A percentile compares a stretch with the other conserved stretches of the same genome.
These are phyloP conservation scores for Daldinia loculata DNA, from an alignment of 495 filamentous ascomycete genomes.

Conservation along the genomic window DNA sequence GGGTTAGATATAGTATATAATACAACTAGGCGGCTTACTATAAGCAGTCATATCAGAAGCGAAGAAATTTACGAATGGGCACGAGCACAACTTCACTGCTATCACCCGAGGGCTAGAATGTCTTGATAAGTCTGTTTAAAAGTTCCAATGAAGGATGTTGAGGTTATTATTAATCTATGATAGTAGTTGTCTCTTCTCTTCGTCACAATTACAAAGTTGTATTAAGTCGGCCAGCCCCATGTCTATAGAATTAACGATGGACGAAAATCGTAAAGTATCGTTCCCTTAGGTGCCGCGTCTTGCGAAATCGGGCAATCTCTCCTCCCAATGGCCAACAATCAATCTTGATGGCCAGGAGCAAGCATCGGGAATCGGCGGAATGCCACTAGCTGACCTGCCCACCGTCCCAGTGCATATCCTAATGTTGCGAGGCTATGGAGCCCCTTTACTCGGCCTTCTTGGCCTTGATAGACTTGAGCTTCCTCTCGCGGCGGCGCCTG, in stretches of 20 bases:
- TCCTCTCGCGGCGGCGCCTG: conserved; percentile 83
- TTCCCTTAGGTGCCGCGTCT: conserved; percentile 16
- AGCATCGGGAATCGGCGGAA: conserved; percentile 12
- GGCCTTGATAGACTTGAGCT: conserved; percentile 65
- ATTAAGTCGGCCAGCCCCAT: conserved; percentile 32
- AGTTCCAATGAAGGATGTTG: conserved; percentile 32
- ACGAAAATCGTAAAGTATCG: conserved; percentile 29
- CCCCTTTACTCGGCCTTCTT: conserved; percentile 70
- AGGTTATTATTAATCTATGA: conserved; percentile 46
- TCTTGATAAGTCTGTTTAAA: conserved; percentile 14
- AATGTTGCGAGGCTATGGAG: conserved; percentile 4
- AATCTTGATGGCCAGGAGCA: conserved; percentile 19
- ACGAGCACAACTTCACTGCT: background rate
- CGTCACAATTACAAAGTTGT: conserved; percentile 39
- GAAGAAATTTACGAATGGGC: background rate
- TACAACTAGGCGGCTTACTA: background rate
- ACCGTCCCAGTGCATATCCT: conserved; percentile 7
- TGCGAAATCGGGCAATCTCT: conserved; percentile 7
- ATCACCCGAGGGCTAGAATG: background rate
- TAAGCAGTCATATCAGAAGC: background rate
- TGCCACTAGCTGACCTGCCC: conserved; percentile 6
- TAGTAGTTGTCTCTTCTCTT: conserved; percentile 42
- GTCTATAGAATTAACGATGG: conserved; percentile 33
- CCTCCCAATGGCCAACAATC: conserved; percentile 33
- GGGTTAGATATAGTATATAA: background rate